Evolutionary conservation across 805 yeast species (phyloP), one percentile per base, ranked within the genome.

Genomic region (Scheffersomyces stipitis): DNA sequence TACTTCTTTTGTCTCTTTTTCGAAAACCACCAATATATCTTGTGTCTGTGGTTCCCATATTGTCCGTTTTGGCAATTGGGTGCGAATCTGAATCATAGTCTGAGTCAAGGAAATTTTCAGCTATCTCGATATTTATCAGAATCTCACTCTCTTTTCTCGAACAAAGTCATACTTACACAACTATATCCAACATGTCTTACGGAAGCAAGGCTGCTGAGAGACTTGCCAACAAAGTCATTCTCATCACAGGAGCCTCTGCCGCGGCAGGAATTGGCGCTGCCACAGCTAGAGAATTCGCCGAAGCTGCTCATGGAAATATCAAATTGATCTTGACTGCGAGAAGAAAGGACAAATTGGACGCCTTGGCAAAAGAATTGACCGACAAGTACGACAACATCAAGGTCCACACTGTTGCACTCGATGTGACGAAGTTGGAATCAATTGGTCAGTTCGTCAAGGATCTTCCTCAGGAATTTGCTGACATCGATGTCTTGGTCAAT

Each of bases 161-260:
- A n/a, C n/a, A n/a, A n/a, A n/a, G n/a, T n/a, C n/a, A n/a, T n/a
- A n/a, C n/a, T n/a, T n/a, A n/a, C n/a, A n/a, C n/a, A n/a, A n/a
- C n/a, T n/a, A n/a, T n/a, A n/a, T 20, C 31, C 5, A 27, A 26
- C 17, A 80, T 80, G 85, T 82, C 88, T 5, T 78, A 72, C 65
- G 91, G 90, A 45, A 46, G 72, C 34, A 76, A 71, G 55, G 93
- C 96, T 36, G 86, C 90, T 29, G 81, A 82, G 58, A 77, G 96
- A 58, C 71, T 91, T 23, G 80, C 84, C 15, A 84, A 84, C 33
- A 90, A 91, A 58, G 79, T 81, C 14, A 74, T 87, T 22, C 75
- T 91, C 28, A 83, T 91, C 52, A 87, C 98, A n/a, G 98, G 98
- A 44, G 98, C 98, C 5, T 86, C 96, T 17, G 98, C 98, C 5